Base-by-base conservation (phyloP, 2,329 filamentous ascomycete genomes). In the Epichloe glyceriae region DNA sequence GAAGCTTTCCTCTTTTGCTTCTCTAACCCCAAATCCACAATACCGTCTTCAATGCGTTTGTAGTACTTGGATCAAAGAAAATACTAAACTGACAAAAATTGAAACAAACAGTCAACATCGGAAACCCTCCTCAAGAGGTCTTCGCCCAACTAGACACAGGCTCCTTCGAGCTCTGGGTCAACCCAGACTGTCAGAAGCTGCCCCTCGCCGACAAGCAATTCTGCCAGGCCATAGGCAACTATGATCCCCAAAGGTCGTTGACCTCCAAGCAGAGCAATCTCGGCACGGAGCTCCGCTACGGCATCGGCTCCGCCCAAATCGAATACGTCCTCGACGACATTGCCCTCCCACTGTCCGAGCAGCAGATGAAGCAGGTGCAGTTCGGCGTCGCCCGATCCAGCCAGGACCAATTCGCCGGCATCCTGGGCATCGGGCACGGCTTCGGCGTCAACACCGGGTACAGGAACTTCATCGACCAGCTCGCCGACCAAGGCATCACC, bases 351-450 rank as follows among this genome's bases (percentile, higher is more conserved):
- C 67, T 43, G 68, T 67, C 37, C 54, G 64, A 10, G 58, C 70
- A 33, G 48, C 33, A 44, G 2, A 69, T 70, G 10, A 62, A 60
- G 17, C 62, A 68, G n/a, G 72, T 84, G 49, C 78, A 83, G 58
- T 84, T 86, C 54, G 83, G 82, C 54, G 76, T 85, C 38, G 82
- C 82, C n/a, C 75, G 73, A 39, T 58, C 61, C 12, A 71, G 70
- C 5, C 53, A 62, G 14, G 69, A 76, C 53, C 70, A 75, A 54
- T 75, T 74, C 52, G 67, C 73, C 0, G 75, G 75, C 38, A 87
- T 93, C 45, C 66, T 94, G 19, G 88, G 88, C 20, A 83, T 93
- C 51, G 87, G 87, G 22, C 87, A 87, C 62, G 72, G 79, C 3
- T 20, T 66, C 12, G 72, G 70, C 37, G 56, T 69, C 48, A 75